A percentile compares a stretch with the other conserved stretches of the same genome.
phyloP scores from a whole-genome alignment of 192 early-diverging fungal genomes.

The Coemansia sp. region DNA sequence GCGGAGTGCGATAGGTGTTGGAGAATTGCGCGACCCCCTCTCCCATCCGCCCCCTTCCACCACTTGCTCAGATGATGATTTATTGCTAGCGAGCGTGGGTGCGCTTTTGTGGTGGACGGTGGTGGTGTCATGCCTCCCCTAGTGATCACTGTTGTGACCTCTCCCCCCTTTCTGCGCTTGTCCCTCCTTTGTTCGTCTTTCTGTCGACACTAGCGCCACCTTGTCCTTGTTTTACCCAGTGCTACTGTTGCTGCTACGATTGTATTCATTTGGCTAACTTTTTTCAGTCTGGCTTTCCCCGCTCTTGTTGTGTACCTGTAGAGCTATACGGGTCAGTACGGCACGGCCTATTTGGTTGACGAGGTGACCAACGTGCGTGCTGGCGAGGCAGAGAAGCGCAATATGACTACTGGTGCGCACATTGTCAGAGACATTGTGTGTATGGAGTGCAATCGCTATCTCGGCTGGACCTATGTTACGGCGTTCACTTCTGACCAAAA shows the following conservation, averaged over 20 bases:
- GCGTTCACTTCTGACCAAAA: constrained; percentile 34
- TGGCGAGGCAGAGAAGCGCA: constrained; percentile 44
- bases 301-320: constrained; percentile 12
- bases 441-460: constrained; percentile 46
- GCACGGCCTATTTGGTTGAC: constrained; percentile 31
- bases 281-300: not conserved
- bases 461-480: constrained; percentile 50
- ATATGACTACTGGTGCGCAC: constrained; percentile 50
- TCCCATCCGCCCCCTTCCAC: not conserved
- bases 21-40: not conserved
- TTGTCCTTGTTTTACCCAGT: not conserved
- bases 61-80: not conserved
- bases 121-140: constrained; percentile 7
- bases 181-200: not conserved
- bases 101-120: no score
- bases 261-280: not conserved
- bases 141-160: constrained; percentile 28
- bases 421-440: constrained; percentile 46
- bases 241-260: not conserved
- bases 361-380: constrained; percentile 36
- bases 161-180: not conserved
- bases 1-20: not conserved
- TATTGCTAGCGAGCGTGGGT: not conserved
- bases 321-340: constrained; percentile 50
- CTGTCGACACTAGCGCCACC: not conserved